These are phyloP conservation scores for Collybiopsis confluens DNA, from an alignment of 768 basidiomycete genomes.

Conservation along the genomic window DNA sequence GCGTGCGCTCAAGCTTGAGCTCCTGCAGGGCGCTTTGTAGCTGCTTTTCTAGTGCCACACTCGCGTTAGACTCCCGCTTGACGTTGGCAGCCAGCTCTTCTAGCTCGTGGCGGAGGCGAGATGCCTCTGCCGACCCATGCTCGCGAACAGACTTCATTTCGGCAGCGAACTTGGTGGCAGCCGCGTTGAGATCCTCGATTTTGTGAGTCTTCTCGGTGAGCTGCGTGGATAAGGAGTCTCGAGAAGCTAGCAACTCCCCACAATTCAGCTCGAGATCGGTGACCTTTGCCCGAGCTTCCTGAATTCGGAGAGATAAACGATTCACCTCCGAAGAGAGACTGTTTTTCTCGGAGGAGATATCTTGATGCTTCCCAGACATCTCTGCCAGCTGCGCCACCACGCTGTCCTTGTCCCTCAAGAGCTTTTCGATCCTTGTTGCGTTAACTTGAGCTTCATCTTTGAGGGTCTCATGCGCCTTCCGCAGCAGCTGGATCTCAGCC, in stretches of 20 bases:
- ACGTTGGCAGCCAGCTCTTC: neutral
- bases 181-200: neutral
- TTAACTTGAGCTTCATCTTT: neutral
- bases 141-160: neutral
- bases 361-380: no score
- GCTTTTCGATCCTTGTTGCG: neutral
- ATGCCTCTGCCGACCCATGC: neutral
- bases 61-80: neutral
- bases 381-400: neutral
- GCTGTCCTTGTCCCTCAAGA: neutral
- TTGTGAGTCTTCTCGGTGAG: neutral
- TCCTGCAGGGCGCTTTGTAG: neutral
- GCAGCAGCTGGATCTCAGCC: neutral
- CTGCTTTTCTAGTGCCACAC: neutral
- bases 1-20: neutral
- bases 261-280: neutral
- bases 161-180: neutral
- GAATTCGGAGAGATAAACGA: neutral
- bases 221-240: neutral
- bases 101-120: neutral
- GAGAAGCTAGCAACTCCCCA: neutral
- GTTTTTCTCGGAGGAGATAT: neutral
- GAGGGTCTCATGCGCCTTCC: neutral
- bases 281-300: neutral
- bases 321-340: neutral